A percentile compares a stretch with the other conserved stretches of the same genome.
Conservation (phyloP, 2,329 filamentous ascomycete genomes). For the Apiospora pterosperma region DNA sequence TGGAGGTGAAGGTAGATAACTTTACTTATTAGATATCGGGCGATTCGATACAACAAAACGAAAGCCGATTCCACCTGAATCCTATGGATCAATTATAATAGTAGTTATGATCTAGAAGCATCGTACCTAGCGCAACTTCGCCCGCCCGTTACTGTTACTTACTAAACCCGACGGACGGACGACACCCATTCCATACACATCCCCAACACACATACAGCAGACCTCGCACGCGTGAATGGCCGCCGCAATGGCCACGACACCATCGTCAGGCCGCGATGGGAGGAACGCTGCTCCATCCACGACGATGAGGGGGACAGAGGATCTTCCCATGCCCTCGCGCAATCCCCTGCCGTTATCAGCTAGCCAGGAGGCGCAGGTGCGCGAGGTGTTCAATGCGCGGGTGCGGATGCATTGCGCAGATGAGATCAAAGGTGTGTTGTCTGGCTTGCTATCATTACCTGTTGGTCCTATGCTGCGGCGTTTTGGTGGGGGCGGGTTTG, state of each 20-base stretch:
- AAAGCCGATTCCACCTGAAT: no score
- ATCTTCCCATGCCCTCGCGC: slow-evolving; percentile 52
- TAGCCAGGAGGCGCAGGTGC: slow-evolving; percentile 37
- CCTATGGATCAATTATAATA: background rate
- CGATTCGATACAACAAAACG: background rate
- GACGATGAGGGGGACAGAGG: no score
- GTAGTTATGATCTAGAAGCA: background rate
- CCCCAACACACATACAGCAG: background rate
- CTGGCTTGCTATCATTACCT: background rate
- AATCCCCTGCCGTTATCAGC: slow-evolving; percentile 73
- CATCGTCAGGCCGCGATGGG: background rate
- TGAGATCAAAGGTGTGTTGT: slow-evolving; percentile 67
- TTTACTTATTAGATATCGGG: background rate
- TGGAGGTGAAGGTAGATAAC: background rate
- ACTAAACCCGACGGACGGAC: background rate
- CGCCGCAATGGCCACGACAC: slow-evolving; percentile 1
- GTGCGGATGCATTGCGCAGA: slow-evolving; percentile 72
- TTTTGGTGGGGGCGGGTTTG: no score
- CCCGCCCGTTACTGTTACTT: no score
- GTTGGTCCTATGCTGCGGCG: background rate
- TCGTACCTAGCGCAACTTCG: background rate
- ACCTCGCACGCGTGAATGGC: slow-evolving; percentile 4
- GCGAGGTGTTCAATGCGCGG: slow-evolving; percentile 45
- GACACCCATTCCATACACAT: background rate
- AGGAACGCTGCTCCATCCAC: no score